These are phyloP conservation scores for Trichoderma brevicompactum DNA, from an alignment of 2,329 filamentous ascomycete species.

Conservation along the genomic window DNA sequence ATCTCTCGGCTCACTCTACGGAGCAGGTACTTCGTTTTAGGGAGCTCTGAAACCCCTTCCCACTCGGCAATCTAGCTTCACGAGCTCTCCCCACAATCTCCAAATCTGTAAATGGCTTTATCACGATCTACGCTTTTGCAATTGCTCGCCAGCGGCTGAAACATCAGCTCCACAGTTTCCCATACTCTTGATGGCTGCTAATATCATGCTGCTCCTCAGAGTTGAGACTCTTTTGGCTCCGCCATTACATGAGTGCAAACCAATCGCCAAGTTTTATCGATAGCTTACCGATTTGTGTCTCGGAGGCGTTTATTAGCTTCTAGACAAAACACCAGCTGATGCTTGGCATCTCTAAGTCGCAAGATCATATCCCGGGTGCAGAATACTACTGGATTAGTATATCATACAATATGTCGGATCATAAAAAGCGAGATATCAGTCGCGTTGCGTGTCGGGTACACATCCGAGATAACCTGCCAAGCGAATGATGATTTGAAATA, in stretches of 20 bases:
- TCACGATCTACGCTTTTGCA: not conserved
- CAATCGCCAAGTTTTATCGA: not conserved
- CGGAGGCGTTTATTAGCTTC: not conserved
- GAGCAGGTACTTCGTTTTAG: not conserved
- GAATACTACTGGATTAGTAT: not conserved
- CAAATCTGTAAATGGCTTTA: not conserved
- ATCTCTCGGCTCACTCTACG: not conserved
- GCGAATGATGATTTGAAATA: not conserved
- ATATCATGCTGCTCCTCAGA: no score
- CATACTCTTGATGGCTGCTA: not conserved
- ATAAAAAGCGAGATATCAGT: not conserved
- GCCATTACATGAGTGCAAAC: no score
- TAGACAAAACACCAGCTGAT: not conserved
- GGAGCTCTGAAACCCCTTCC: not conserved
- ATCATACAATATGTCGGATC: not conserved
- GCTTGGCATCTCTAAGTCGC: not conserved
- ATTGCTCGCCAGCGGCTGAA: not conserved
- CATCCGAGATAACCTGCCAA: not conserved
- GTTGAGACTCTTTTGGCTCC: no score
- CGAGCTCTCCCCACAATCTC: not conserved
- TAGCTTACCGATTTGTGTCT: not conserved
- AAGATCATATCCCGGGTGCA: not conserved
- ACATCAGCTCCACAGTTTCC: not conserved
- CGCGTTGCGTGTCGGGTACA: not conserved
- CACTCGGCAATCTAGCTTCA: not conserved